A percentile compares a stretch with the other conserved stretches of the same genome.
These are phyloP conservation scores for Fraxinus platypoda DNA, from an alignment of 305 asterid species.

Conservation along the genomic window DNA sequence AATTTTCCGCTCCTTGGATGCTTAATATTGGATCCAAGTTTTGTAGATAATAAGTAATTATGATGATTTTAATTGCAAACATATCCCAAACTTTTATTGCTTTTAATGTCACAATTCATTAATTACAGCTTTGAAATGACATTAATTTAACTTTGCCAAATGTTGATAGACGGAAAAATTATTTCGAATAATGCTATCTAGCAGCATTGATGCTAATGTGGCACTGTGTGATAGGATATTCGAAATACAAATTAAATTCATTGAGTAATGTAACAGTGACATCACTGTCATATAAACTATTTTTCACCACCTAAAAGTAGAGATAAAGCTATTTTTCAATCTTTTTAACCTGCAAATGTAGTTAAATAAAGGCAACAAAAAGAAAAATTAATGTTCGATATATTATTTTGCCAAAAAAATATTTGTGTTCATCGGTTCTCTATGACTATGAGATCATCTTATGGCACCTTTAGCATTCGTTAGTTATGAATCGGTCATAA, in stretches of 20 bases:
- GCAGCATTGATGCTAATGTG: too few relatives aligned
- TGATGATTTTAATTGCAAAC: not conserved
- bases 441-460: not conserved
- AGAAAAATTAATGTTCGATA: too few relatives aligned
- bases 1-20: not conserved
- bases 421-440: too few relatives aligned
- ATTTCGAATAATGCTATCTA: not conserved
- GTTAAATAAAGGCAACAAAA: not conserved
- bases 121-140: not conserved
- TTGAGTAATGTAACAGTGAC: too few relatives aligned
- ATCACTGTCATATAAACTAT: too few relatives aligned
- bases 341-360: not conserved
- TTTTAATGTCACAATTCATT: not conserved
- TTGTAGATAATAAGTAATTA: not conserved
- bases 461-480: not conserved
- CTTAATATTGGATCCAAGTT: not conserved
- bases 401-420: not conserved
- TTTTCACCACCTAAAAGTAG: not conserved
- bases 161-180: not conserved
- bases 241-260: too few relatives aligned
- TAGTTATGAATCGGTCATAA: not conserved
- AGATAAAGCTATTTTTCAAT: not conserved
- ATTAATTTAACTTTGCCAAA: not conserved
- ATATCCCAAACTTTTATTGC: not conserved
- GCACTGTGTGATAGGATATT: too few relatives aligned